Evolutionary conservation across 2,329 filamentous ascomycete genomes (phyloP), one percentile per base, ranked within the genome.

Genomic region (Venturia carpophila): DNA sequence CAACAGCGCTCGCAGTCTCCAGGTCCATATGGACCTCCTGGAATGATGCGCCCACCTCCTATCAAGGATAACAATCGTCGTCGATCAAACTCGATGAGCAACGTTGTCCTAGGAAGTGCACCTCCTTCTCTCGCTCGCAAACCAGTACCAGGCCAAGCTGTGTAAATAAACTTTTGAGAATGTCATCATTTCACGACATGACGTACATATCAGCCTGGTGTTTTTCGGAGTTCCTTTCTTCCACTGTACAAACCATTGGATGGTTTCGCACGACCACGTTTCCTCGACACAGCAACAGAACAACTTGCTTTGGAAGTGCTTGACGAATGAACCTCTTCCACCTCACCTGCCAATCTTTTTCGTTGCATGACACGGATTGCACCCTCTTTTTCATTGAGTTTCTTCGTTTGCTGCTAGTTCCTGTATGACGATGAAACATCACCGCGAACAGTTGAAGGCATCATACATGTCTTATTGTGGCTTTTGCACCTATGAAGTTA

Each of bases 1-100:
- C 71, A 72, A 37, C 72, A 69, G 49, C 74, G 75, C 60, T 75
- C 74, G 21, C 74, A 74, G 73, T 75, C 72, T n/a, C 75, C 74
- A 3, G 74, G 75, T 9, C 74, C 74, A 1, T 75, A 76, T 49
- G 75, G 75, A 21, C 73, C 71, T 7, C 69, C 71, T 62, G 67
- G 67, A 21, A 69, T 68, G 19, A 37, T 63, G 60, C 49, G 45
- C 21, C 56, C 52, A 19, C 43, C 65, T 5, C 65, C 34, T 5
- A 39, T 41, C 71, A 71, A 71, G 27, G 69, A 72, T 45, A 72
- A 72, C 68, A 70, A 71, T 24, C 73, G 74, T 24, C 73, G 73
- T 10, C 71, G 75, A 45, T 71, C 74, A 10, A 77, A 76, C 66
- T 77, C 75, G 11, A 73, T 74, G 1, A 71, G 73, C 63, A 71